Base-by-base conservation (phyloP, 768 basidiomycete species). In the Lentinula lateritia region DNA sequence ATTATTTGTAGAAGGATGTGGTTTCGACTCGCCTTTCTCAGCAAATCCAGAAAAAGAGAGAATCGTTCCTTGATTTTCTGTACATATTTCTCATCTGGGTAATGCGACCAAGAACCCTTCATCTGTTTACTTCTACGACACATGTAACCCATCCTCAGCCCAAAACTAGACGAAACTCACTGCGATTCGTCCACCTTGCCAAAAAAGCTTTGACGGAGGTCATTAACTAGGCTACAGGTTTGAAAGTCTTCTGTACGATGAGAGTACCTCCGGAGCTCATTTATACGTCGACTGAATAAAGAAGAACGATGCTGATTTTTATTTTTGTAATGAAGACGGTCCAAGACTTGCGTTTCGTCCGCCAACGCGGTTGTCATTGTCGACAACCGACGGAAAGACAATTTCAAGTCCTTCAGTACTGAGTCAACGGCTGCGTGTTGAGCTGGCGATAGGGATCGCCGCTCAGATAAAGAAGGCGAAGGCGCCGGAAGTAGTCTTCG, bases 261-360 rank as follows among this genome's bases (percentile, higher is more conserved):
- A 20, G 78, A 77, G 65, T 81, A 83, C 58, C 84, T 79, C 63
- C 87, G 78, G 18, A 87, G 76, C 67, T 92, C 92, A 9, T 69
- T 66, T 15, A 88, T 75, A 35, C 83, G 83, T 66, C 81, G 77
- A 88, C 89, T 92, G 70, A 90, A 91, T 10, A 91, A 72, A 28
- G 87, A 81, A 3, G 77, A 69, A 35, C 84, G 80, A 69, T 90
- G 89, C 67, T 93, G 91, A 65, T 92, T 93, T 68, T 88, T 90
- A 64, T 84, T 85, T 66, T 90, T 90, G 74, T 93, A 92, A 69
- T 86, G 87, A 1, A 92, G 69, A 62, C 87, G 78, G 65, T 87
- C 83, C 39, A 92, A 75, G 18, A 89, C 71, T 56, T 80, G 80
- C 5, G 83, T 69, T 66, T 91, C 89, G 32, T 82, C 78, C 2